Evolutionary conservation across 106 monocot species (phyloP).

Genomic region (Vanilla planifolia): DNA sequence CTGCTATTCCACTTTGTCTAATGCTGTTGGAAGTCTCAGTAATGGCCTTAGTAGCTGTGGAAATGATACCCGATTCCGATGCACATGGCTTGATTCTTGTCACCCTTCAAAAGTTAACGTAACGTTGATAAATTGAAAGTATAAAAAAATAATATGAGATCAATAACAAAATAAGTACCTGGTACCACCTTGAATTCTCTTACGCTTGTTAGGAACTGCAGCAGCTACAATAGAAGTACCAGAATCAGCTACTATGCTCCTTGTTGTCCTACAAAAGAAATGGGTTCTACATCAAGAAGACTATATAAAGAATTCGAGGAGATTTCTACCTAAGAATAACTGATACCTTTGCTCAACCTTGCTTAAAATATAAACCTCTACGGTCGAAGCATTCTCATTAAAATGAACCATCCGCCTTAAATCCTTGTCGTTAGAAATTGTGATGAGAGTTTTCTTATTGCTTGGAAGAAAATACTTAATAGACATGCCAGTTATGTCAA

Average conservation of each 20-base stretch:
- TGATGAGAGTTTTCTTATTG: constrained; percentile 70
- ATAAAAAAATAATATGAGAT: not conserved
- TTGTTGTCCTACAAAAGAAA: constrained; percentile 11
- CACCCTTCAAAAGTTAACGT: constrained; percentile 27
- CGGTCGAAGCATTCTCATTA: constrained; percentile 27
- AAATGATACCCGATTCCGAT: constrained; percentile 10
- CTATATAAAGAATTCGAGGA: not conserved
- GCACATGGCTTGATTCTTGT: constrained; percentile 17
- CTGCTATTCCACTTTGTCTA: constrained; percentile 9
- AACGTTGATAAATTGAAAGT: not conserved
- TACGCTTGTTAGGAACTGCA: constrained; percentile 29
- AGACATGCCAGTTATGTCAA: constrained; percentile 51
- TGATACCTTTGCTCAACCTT: constrained; percentile 61
- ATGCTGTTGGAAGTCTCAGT: constrained; percentile 8
- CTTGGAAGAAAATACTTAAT: constrained; percentile 89
- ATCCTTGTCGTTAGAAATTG: constrained; percentile 84
- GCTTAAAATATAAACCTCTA: constrained; percentile 74
- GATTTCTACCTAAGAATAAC: not conserved
- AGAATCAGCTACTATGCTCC: constrained; percentile 43
- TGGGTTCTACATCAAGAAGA: not conserved
- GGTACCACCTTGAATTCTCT: constrained; percentile 26
- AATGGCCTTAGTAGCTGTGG: constrained; percentile 4
- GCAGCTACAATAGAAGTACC: constrained; percentile 38
- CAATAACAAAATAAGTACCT: constrained; percentile 26
- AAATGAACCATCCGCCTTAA: constrained; percentile 84